phyloP scores from a whole-genome alignment of 2,329 filamentous ascomycete genomes.

The Plenodomus lindquistii region DNA sequence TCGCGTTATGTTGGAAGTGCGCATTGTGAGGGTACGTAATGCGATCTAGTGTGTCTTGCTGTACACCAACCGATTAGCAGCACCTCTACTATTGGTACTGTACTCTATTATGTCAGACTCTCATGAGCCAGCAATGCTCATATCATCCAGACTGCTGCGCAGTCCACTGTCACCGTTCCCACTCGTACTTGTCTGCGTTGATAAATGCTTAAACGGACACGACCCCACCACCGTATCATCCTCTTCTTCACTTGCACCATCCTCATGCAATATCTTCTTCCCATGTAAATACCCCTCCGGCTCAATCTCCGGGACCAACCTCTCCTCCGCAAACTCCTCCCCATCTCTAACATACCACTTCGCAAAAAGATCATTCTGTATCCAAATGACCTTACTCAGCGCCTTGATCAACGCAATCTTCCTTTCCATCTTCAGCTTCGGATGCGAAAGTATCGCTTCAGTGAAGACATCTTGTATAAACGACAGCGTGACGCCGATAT shows the following conservation, averaged over 20 bases:
- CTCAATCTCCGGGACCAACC: constrained; percentile 44
- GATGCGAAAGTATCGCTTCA: constrained; percentile 74
- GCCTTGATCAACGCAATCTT: constrained; percentile 77
- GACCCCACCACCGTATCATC: constrained; percentile 24
- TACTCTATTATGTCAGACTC: constrained; percentile 8
- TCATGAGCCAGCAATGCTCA: constrained; percentile 11
- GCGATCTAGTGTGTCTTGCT: background rate
- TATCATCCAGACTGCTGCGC: constrained; percentile 7
- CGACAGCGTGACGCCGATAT: constrained; percentile 71
- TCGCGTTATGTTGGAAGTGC: background rate
- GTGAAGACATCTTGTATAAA: constrained; percentile 79
- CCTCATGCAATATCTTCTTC: constrained; percentile 37
- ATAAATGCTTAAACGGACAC: constrained; percentile 39
- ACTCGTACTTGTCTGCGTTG: constrained; percentile 14
- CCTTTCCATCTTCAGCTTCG: constrained; percentile 65
- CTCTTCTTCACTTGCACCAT: constrained; percentile 36
- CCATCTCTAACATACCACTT: constrained; percentile 77
- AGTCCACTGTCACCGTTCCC: constrained; percentile 5
- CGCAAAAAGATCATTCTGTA: constrained; percentile 85
- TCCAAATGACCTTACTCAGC: constrained; percentile 81
- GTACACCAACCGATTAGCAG: too few species aligned
- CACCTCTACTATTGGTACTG: constrained; percentile 2
- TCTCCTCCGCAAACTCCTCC: constrained; percentile 59
- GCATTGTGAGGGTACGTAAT: background rate
- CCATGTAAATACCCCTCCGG: constrained; percentile 43